Conservation (phyloP, 1,139 yeast genomes). For the Yamadazyma atlantica region DNA sequence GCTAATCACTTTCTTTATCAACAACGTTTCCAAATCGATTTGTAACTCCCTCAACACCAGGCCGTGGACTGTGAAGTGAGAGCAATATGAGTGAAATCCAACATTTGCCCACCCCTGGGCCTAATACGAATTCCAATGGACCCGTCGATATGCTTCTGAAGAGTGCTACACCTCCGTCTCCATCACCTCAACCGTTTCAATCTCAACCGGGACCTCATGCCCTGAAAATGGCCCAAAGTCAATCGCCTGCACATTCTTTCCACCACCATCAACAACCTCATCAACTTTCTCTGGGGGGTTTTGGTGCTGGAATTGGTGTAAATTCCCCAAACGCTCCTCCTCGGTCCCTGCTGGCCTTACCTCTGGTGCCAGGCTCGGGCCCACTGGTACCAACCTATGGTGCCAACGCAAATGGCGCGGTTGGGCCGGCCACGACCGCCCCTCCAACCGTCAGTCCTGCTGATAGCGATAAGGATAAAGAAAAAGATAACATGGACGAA, state of each 20-base stretch:
- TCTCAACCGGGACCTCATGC: too few relatives aligned
- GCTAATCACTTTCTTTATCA: background rate
- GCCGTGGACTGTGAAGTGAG: too few relatives aligned
- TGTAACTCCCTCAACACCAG: too few relatives aligned
- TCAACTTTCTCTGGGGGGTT: background rate
- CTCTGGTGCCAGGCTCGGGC: too few relatives aligned
- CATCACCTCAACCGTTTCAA: conserved; percentile 2
- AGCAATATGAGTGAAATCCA: conserved; percentile 37
- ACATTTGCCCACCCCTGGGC: conserved; percentile 9
- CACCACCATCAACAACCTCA: background rate
- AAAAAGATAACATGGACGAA: background rate
- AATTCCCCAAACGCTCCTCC: too few relatives aligned
- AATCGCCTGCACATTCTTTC: background rate
- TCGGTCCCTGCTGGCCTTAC: background rate
- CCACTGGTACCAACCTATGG: too few relatives aligned
- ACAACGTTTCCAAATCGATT: too few relatives aligned
- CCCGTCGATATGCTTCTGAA: conserved; percentile 2
- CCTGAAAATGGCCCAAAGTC: background rate
- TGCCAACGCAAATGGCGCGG: too few relatives aligned
- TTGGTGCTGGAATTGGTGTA: background rate
- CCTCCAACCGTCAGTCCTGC: background rate
- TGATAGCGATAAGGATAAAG: background rate
- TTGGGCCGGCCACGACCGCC: background rate
- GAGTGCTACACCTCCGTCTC: conserved; percentile 8
- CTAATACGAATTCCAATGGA: conserved; percentile 1